These are phyloP conservation scores for Mytilinidion resinicola DNA, from an alignment of 495 filamentous ascomycete species.

Conservation along the genomic window DNA sequence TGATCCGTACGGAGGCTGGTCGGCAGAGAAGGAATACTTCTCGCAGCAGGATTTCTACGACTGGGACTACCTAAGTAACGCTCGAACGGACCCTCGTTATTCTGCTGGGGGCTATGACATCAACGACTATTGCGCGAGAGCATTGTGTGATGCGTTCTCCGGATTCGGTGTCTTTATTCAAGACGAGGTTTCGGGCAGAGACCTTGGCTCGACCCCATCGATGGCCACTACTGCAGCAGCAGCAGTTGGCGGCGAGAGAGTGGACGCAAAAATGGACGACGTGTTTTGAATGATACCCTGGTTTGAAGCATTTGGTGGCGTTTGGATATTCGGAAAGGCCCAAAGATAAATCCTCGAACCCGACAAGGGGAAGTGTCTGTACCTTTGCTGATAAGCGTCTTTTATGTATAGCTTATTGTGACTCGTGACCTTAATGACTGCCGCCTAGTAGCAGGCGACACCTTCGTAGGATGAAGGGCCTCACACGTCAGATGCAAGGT, in stretches of 20 bases:
- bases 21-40: constrained; percentile 62
- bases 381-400: too few species aligned
- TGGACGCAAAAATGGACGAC: constrained; percentile 24
- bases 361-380: too few species aligned
- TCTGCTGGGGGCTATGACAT: constrained; percentile 80
- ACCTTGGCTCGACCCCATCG: constrained; percentile 14
- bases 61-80: constrained; percentile 54
- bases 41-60: constrained; percentile 60
- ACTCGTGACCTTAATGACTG: too few species aligned
- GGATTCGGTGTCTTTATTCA: constrained; percentile 78
- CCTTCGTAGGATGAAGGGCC: too few species aligned
- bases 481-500: too few species aligned
- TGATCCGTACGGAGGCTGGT: constrained; percentile 78
- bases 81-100: constrained; percentile 52
- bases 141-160: constrained; percentile 81
- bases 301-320: not conserved
- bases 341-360: too few species aligned
- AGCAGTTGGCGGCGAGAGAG: constrained; percentile 6
- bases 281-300: constrained; percentile 19
- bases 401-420: too few species aligned
- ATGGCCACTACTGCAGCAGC: constrained; percentile 8
- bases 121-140: constrained; percentile 68
- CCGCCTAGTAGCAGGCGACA: too few species aligned
- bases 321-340: constrained; percentile 12
- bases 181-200: constrained; percentile 59